Base-by-base conservation (phyloP, 2,329 filamentous ascomycete species). In the Calonectria ilicicola region DNA sequence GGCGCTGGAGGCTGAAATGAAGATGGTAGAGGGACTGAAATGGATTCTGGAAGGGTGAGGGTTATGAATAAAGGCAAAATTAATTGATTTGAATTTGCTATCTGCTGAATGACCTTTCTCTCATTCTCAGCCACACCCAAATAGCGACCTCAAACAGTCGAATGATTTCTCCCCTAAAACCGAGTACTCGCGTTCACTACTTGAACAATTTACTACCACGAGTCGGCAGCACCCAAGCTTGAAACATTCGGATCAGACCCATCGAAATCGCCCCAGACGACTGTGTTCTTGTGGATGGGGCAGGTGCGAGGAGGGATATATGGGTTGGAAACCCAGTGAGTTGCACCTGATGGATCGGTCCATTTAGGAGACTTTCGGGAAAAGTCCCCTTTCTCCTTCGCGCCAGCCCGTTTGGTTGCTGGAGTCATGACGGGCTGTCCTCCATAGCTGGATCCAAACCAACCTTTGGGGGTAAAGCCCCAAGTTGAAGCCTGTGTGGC, bases 1-100 rank as follows among this genome's bases (percentile, higher is more conserved):
- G 75, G 84, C 87, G 7, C 75, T 84, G 19, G 76, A 81, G 74
- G 86, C 84, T 10, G 87, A 89, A 62, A 76, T 74, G 73, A 82
- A 81, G 51, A 85, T 87, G 83, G 35, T 87, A 21, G 74, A 82
- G 15, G 87, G 86, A 0, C 67, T 87, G 65, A 79, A 77, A 27
- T 87, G 87, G 87, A 73, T 87, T 73, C 40, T 84, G 9, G 26
- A 40, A 46, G 29, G 58, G 53, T 49, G 58, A 53, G 32, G 47
- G 8, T 60, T 1, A 40, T 8, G 21, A 26, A 4, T 17, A 46
- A 40, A 56, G n/a, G 19, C 6, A 38, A 21, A 38, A n/a, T 42
- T 42, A 21, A 47, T 15, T 35, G n/a, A 19, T 49, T 21, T 44
- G 35, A 27, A 12, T 65, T 17, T 21, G 26, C 51, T 67, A 51